Evolutionary conservation across 2,329 filamentous ascomycete species (phyloP).

Genomic region (Curvularia lunata): DNA sequence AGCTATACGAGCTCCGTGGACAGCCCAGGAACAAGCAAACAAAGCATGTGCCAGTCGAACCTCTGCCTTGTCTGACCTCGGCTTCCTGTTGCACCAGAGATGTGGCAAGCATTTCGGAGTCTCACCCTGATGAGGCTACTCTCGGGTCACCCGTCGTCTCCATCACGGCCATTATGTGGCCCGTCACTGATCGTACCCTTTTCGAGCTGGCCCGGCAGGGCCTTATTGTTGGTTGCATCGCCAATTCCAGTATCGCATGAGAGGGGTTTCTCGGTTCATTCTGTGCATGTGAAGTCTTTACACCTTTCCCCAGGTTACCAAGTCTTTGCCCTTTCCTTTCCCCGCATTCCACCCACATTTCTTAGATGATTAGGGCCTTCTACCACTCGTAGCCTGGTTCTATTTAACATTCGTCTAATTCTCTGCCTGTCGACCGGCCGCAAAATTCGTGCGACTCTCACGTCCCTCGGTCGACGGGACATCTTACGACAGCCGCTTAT

Average conservation of each 20-base stretch:
- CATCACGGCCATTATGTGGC: constrained; percentile 12
- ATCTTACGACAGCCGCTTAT: background rate
- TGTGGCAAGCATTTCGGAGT: constrained; percentile 44
- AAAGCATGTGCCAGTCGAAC: constrained; percentile 30
- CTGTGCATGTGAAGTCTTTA: constrained; percentile 37
- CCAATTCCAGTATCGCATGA: constrained; percentile 27
- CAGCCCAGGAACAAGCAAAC: constrained; percentile 17
- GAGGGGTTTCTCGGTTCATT: constrained; percentile 21
- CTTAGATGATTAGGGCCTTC: constrained; percentile 13
- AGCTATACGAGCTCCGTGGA: no score
- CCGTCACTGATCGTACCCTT: constrained; percentile 38
- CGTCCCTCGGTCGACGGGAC: background rate
- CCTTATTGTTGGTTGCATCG: constrained; percentile 22
- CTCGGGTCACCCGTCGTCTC: constrained; percentile 26
- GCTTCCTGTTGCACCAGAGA: constrained; percentile 20
- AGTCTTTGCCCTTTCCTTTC: constrained; percentile 32
- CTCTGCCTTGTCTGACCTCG: constrained; percentile 27
- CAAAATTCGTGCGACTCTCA: background rate
- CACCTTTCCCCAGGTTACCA: constrained; percentile 17
- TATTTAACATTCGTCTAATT: constrained; percentile 2
- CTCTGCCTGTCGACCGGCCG: background rate
- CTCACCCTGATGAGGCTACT: constrained; percentile 37
- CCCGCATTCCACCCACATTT: constrained; percentile 34
- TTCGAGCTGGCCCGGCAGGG: constrained; percentile 26
- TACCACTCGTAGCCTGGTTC: constrained; percentile 10